Base-by-base conservation (phyloP, 495 filamentous ascomycete species). In the Daldinia decipiens region DNA sequence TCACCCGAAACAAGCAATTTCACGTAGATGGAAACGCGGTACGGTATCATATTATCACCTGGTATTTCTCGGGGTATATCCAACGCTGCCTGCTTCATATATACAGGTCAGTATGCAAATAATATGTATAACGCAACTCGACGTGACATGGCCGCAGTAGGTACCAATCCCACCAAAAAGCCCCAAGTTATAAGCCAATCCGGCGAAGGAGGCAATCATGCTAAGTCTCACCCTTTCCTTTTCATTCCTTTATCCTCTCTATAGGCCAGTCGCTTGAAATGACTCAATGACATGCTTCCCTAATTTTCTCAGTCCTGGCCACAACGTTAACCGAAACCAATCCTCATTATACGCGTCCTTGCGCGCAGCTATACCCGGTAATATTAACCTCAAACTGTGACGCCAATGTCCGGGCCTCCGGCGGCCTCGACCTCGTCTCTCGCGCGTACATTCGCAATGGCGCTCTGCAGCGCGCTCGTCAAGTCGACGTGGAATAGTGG, bases 401-500 rank as follows among this genome's bases (percentile, higher is more conserved):
- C 67, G 31, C 71, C 67, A n/a, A 67, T 52, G 38, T 70, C 62
- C 13, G 66, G 62, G n/a, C 71, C 70, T 4, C 70, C 70, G 0
- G 39, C 47, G 52, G 70, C 70, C 59, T 70, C 67, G 31, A 68
- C 62, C 68, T 83, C 80, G 0, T 70, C 63, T 38, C 83, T 79
- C 39, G 80, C 82, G 82, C 91, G 84, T 7, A 89, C 88, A 71
- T 94, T 97, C 32, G 89, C 87, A 70, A 98, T 86, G 15, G 93
- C 95, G 78, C 92, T 95, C 79, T 97, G 91, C 74, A 98, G 76
- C 26, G 95, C 95, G 74, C 91, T 95, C 13, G 94, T 97, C 29
- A 99, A 78, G 77, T 99, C 95, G 62, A 96, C 88, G 73, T 99
- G 96, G 87, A 99, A 98, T 70, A 97, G 87, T 51, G 95, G 95